Evolutionary conservation across 2,329 filamentous ascomycete species (phyloP).

Genomic region (Cylindrodendrum hubeiense): DNA sequence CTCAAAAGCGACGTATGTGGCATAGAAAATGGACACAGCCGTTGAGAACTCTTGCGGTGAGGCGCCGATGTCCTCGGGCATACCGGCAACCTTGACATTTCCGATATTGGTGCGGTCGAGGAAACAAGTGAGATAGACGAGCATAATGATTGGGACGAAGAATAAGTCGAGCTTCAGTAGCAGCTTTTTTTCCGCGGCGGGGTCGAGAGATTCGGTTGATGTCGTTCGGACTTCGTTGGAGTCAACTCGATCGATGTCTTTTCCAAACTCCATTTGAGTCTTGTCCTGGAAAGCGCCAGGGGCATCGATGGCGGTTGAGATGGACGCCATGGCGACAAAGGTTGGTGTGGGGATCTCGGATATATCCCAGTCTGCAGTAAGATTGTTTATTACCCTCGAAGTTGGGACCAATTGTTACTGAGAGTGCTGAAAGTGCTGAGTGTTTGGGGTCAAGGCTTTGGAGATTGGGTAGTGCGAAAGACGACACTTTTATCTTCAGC

Average conservation of each 20-base stretch:
- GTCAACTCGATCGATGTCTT: not conserved
- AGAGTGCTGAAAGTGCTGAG: not conserved
- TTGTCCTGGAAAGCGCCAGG: not conserved
- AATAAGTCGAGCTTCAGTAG: conserved; percentile 49
- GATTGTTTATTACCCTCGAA: no score
- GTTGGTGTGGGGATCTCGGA: not conserved
- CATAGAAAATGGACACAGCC: conserved; percentile 49
- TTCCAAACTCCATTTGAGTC: not conserved
- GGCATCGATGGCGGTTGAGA: not conserved
- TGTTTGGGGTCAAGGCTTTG: no score
- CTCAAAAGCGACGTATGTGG: conserved; percentile 48
- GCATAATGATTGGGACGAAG: conserved; percentile 61
- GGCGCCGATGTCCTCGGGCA: conserved; percentile 49
- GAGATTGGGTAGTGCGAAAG: no score
- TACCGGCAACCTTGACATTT: conserved; percentile 49
- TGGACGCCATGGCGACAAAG: not conserved
- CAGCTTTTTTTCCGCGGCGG: conserved; percentile 44
- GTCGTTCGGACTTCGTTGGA: not conserved
- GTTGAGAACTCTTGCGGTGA: conserved; percentile 47
- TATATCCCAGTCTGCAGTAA: not conserved
- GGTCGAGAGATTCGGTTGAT: conserved; percentile 37
- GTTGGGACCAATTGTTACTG: not conserved
- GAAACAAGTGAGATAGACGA: conserved; percentile 67
- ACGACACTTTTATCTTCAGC: not conserved
- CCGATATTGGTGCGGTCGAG: conserved; percentile 67